phyloP scores from a whole-genome alignment of 2,329 filamentous ascomycete species.

The Periconia digitata region DNA sequence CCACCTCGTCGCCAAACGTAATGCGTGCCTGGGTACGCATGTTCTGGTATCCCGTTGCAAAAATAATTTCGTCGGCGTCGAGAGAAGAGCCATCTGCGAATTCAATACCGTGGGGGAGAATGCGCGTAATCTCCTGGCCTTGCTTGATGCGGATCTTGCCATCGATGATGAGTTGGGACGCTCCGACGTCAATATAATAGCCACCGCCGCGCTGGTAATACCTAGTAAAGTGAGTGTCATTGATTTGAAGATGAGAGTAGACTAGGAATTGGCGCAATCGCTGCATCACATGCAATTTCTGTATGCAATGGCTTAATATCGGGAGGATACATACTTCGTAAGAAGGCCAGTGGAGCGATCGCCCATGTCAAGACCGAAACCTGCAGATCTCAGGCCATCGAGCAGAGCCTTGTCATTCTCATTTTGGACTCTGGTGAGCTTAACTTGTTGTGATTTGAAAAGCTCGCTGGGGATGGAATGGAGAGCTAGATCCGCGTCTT shows the following conservation, averaged over 20 bases:
- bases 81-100: constrained; percentile 49
- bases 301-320: too few species aligned
- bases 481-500: constrained; percentile 29
- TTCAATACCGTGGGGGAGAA: constrained; percentile 44
- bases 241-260: too few species aligned
- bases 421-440: constrained; percentile 27
- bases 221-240: too few species aligned
- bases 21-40: constrained; percentile 42
- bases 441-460: constrained; percentile 32
- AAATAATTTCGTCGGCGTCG: constrained; percentile 50
- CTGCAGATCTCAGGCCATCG: constrained; percentile 45
- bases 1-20: constrained; percentile 47
- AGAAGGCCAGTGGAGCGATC: constrained; percentile 30
- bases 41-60: constrained; percentile 52
- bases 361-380: constrained; percentile 45
- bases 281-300: too few species aligned
- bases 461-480: constrained; percentile 41
- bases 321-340: too few species aligned
- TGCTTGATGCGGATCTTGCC: constrained; percentile 51
- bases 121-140: constrained; percentile 37
- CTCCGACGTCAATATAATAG: constrained; percentile 53
- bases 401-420: constrained; percentile 41
- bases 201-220: constrained; percentile 49
- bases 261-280: too few species aligned
- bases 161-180: constrained; percentile 45